phyloP scores from a whole-genome alignment of 768 basidiomycete species.

The Podaxis mareebaensis region DNA sequence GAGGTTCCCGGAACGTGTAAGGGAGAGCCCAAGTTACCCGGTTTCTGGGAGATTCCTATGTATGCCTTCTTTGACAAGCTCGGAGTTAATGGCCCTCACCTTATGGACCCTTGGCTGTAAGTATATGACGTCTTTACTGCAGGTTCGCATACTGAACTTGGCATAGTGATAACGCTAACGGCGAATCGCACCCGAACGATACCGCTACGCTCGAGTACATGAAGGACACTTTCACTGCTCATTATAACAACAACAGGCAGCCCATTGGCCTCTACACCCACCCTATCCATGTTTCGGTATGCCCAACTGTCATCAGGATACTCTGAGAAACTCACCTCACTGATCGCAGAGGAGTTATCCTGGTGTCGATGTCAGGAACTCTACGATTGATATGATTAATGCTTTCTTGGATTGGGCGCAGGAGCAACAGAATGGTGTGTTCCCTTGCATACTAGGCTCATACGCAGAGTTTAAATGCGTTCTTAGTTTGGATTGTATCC shows the following conservation, averaged over 20 bases:
- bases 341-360: slow-evolving; percentile 52
- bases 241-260: slow-evolving; percentile 75
- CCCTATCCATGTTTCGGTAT: slow-evolving; percentile 71
- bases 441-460: background rate
- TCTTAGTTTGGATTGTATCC: slow-evolving; percentile 71
- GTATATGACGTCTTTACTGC: slow-evolving; percentile 23
- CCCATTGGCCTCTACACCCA: slow-evolving; percentile 84
- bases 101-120: slow-evolving; percentile 86
- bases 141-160: background rate
- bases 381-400: slow-evolving; percentile 76
- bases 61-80: slow-evolving; percentile 70
- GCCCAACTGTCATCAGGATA: slow-evolving; percentile 18
- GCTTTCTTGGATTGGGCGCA: slow-evolving; percentile 83
- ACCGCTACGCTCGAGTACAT: slow-evolving; percentile 68
- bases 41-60: slow-evolving; percentile 88
- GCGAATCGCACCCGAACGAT: slow-evolving; percentile 50
- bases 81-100: slow-evolving; percentile 57
- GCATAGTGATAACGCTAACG: slow-evolving; percentile 57
- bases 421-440: slow-evolving; percentile 58
- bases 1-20: slow-evolving; percentile 55
- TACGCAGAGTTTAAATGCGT: background rate
- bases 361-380: slow-evolving; percentile 48
- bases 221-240: slow-evolving; percentile 70
- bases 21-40: slow-evolving; percentile 70
- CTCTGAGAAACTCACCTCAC: background rate